Evolutionary conservation across 306 rosid species (phyloP).

Genomic region (Cotoneaster glaucophyllus): DNA sequence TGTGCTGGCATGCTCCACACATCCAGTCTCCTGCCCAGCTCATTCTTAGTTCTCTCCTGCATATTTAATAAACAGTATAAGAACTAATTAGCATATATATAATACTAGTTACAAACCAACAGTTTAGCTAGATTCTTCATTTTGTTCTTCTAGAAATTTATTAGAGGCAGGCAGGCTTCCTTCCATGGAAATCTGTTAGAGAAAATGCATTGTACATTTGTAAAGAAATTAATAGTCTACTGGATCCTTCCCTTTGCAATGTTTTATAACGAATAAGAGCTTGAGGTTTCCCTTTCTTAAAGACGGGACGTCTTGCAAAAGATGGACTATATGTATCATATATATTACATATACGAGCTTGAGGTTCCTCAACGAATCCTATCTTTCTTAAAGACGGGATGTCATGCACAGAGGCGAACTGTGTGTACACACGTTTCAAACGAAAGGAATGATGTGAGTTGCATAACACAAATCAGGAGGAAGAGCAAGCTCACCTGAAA

Average conservation of each 20-base stretch:
- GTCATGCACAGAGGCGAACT: background rate
- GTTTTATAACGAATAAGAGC: no score
- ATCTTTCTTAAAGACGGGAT: background rate
- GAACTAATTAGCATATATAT: background rate
- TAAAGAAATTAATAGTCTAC: background rate
- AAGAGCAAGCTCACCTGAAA: conserved; percentile 38
- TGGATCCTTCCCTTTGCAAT: background rate
- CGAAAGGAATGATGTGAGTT: background rate
- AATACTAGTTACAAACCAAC: background rate
- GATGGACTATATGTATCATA: background rate
- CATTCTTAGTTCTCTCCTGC: conserved; percentile 39
- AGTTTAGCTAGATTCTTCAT: background rate
- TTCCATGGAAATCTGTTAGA: background rate
- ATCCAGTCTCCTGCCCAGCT: conserved; percentile 95
- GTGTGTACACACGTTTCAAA: background rate
- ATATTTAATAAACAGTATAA: background rate
- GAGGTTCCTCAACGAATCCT: no score
- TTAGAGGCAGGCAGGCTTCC: background rate
- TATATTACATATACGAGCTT: no score
- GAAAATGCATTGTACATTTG: background rate
- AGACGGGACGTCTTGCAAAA: background rate
- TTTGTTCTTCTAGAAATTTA: background rate
- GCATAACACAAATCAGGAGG: conserved; percentile 11
- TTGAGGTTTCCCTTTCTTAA: background rate
- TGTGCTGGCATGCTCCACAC: conserved; percentile 87